A percentile compares a stretch with the other conserved stretches of the same genome.
phyloP scores from a whole-genome alignment of 352 stramenopile genomes.

The Thalassiosira mediterranea region DNA sequence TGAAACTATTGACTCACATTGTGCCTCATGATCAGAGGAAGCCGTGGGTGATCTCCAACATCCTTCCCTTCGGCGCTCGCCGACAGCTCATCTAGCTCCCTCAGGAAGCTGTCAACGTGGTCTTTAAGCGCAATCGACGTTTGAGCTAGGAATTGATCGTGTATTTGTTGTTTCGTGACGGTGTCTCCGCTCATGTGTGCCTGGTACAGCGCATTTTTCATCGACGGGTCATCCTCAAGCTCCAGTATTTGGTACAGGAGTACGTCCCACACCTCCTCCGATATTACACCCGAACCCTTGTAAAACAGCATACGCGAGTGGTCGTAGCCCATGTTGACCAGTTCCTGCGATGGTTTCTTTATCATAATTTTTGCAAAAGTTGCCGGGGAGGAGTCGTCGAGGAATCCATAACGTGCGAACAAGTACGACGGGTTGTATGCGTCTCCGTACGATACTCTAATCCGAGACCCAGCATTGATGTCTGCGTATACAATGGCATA shows the following conservation, averaged over 20 bases:
- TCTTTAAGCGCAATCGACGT: constrained; percentile 30
- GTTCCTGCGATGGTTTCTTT: constrained; percentile 36
- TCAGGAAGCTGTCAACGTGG: constrained; percentile 55
- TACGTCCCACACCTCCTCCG: constrained; percentile 56
- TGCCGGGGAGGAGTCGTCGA: constrained; percentile 50
- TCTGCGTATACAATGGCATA: constrained; percentile 45
- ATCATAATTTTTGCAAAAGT: constrained; percentile 64
- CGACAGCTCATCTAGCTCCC: constrained; percentile 47
- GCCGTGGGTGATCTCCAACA: constrained; percentile 36
- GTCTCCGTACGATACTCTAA: constrained; percentile 53
- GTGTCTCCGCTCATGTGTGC: constrained; percentile 46
- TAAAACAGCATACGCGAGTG: constrained; percentile 62
- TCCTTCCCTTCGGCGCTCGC: constrained; percentile 24
- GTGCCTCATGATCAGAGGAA: constrained; percentile 52
- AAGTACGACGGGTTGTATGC: constrained; percentile 52
- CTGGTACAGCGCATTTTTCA: constrained; percentile 39
- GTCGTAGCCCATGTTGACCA: constrained; percentile 54
- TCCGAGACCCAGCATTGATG: constrained; percentile 43
- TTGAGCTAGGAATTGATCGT: constrained; percentile 49
- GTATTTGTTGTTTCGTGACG: constrained; percentile 44
- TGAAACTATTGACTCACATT: too few species aligned
- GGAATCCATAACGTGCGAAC: constrained; percentile 58
- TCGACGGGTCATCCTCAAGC: too few species aligned
- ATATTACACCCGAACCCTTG: constrained; percentile 58
- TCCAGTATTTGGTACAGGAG: constrained; percentile 46